Evolutionary conservation across 2,329 filamentous ascomycete genomes (phyloP).

Genomic region (Arthrobotrys megalospora): DNA sequence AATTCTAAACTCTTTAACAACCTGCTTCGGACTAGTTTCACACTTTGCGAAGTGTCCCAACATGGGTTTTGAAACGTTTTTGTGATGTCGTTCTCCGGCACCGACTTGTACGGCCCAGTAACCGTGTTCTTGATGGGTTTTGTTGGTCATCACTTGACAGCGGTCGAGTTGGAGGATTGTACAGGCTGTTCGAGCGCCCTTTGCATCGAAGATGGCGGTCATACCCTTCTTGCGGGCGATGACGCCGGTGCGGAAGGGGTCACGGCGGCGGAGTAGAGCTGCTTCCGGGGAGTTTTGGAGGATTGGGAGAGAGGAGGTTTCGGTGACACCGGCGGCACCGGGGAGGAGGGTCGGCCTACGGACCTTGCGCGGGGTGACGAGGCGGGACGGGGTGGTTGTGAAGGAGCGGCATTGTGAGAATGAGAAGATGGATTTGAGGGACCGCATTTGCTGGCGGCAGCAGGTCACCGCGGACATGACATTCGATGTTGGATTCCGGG

Average conservation of each 20-base stretch:
- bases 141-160: constrained; percentile 89
- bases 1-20: constrained; percentile 90
- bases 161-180: constrained; percentile 94
- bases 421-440: constrained; percentile 19
- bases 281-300: constrained; percentile 73
- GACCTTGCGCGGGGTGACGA: constrained; percentile 53
- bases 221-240: constrained; percentile 95
- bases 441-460: constrained; percentile 47
- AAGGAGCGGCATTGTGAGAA: constrained; percentile 59
- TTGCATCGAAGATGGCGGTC: constrained; percentile 87
- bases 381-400: constrained; percentile 63
- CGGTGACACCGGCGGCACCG: constrained; percentile 73
- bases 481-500: constrained; percentile 31
- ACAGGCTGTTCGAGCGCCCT: constrained; percentile 83
- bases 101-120: constrained; percentile 97
- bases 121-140: constrained; percentile 83
- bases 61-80: constrained; percentile 84
- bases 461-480: constrained; percentile 59
- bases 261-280: constrained; percentile 74
- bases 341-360: constrained; percentile 70
- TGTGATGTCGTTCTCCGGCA: constrained; percentile 79
- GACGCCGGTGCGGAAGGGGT: constrained; percentile 81
- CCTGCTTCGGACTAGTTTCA: constrained; percentile 84
- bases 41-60: constrained; percentile 89
- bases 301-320: constrained; percentile 68